Base-by-base conservation (phyloP, 768 basidiomycete genomes). In the Collybiopsis luxurians region DNA sequence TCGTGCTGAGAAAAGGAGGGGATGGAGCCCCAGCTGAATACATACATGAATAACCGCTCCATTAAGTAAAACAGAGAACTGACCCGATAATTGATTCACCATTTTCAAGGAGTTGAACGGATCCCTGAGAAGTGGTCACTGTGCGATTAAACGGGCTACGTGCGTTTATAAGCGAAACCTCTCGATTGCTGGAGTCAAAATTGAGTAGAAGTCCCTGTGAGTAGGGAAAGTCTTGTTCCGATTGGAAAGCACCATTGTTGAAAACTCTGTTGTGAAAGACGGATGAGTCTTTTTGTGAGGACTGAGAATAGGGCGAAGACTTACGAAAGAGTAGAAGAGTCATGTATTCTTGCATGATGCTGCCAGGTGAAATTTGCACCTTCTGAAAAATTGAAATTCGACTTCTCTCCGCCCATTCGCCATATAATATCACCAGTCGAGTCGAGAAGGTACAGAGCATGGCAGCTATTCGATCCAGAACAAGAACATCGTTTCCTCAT, bases 321-420 rank as follows among this genome's bases (percentile, higher is more conserved):
- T n/a, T 49, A 49, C 48, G 11, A 39, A 10, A 13, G 31, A 21
- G 11, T 2, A 17, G 4, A 40, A 10, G 26, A 15, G 38, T 13
- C 55, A 7, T 24, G 55, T n/a, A 28, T 34, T 40, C 21, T 60
- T 57, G 50, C 63, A 31, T 64, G 59, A 47, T 64, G 61, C 44
- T 64, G 63, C 53, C 53, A 64, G 38, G 55, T 53, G 47, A 64
- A 61, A 24, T 61, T 45, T 15, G 56, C 50, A 39, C 60, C 56
- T 31, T 58, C 21, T 4, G 52, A 54, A 7, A 50, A 40, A 23
- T 59, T 59, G 48, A 64, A 64, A 24, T 58, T 43, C 2, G 59
- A 60, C 26, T 46, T 46, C 42, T 59, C 61, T 5, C 63, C 63
- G 3, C 63, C 63, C 23, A 64, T 57, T 3, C 60, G 60, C 63